Base-by-base conservation (phyloP, 2,329 filamentous ascomycete genomes). In the Verticillium nubilum region DNA sequence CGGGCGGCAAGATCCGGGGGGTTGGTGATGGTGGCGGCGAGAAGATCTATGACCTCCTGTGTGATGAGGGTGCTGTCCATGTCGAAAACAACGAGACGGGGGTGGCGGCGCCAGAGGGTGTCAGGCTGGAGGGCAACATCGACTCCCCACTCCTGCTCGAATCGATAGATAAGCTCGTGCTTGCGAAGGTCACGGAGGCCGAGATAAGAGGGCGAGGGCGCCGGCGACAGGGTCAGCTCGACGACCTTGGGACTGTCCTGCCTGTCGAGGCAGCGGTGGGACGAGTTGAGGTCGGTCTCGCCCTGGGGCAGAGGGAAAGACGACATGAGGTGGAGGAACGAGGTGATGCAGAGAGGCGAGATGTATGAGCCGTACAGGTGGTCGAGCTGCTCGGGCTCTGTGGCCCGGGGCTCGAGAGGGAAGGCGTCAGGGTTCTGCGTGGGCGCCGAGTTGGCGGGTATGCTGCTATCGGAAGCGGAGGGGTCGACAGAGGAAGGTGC, bases 1-100 rank as follows among this genome's bases (percentile, higher is more conserved):
- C 90, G 80, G 58, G 86, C 86, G 67, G 91, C 86, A n/a, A 96
- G 83, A 57, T 92, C 91, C 2, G 84, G 75, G 70, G 83, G 77
- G 74, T 90, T 77, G 54, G 76, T 80, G 67, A 97, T 86, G 37
- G 89, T 89, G 58, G 89, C 87, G 4, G 95, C 95, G 59, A 99
- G 88, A 68, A 98, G 87, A 73, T 99, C 95, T 70, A 99, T 98
- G 62, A 97, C 93, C 77, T 99, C 95, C 73, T 99, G 93, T 58
- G 94, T 90, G 72, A 99, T 98, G 61, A 99, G 83, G 0, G 95
- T 99, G 73, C 90, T 95, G 77, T 99, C 95, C 95, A 99, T 99
- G 74, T 99, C 95, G 70, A 99, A 99, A 31, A 97, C 91, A 3
- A 94, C 92, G 12, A 98, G 80, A 9, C 94, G 86, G 65, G 93